Conservation (phyloP, 768 basidiomycete species). For the Cubamyces sp. region DNA sequence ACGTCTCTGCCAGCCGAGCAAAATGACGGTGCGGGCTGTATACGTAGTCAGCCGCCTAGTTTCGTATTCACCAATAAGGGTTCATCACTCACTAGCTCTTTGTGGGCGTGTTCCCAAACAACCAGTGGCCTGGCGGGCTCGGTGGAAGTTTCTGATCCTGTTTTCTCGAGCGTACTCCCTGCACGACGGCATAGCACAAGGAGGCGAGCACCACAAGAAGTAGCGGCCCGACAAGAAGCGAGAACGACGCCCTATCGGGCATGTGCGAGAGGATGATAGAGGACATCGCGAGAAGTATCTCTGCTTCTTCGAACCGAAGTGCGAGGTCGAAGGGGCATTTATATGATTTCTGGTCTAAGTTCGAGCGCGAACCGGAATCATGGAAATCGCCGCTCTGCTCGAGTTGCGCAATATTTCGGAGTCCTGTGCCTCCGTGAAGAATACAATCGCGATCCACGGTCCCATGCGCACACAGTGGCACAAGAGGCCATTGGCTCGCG, state of each 20-base stretch:
- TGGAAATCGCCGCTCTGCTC: too few species aligned
- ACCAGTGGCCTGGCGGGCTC: slow-evolving; percentile 29
- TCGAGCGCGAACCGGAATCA: too few species aligned
- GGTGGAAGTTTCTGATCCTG: slow-evolving; percentile 18
- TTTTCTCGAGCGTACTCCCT: background rate
- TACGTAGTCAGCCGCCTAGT: background rate
- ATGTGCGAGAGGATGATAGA: background rate
- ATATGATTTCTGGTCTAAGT: background rate
- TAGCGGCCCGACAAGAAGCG: background rate
- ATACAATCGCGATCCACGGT: too few species aligned
- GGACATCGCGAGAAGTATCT: background rate
- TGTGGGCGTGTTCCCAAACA: slow-evolving; percentile 22
- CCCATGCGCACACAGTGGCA: too few species aligned
- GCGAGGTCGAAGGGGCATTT: background rate
- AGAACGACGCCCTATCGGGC: background rate
- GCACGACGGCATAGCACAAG: background rate
- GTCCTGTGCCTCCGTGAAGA: too few species aligned
- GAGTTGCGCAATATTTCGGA: too few species aligned
- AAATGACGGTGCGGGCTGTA: slow-evolving; percentile 16
- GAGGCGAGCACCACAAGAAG: background rate
- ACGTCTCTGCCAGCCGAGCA: slow-evolving; percentile 61
- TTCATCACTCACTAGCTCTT: slow-evolving; percentile 6
- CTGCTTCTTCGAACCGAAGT: background rate
- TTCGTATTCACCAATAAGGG: too few species aligned
- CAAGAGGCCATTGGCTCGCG: too few species aligned